A percentile compares a stretch with the other conserved stretches of the same genome.
These are phyloP conservation scores for Oryza glumipatula DNA, from an alignment of 176 grass and related monocot genomes.

Conservation along the genomic window DNA sequence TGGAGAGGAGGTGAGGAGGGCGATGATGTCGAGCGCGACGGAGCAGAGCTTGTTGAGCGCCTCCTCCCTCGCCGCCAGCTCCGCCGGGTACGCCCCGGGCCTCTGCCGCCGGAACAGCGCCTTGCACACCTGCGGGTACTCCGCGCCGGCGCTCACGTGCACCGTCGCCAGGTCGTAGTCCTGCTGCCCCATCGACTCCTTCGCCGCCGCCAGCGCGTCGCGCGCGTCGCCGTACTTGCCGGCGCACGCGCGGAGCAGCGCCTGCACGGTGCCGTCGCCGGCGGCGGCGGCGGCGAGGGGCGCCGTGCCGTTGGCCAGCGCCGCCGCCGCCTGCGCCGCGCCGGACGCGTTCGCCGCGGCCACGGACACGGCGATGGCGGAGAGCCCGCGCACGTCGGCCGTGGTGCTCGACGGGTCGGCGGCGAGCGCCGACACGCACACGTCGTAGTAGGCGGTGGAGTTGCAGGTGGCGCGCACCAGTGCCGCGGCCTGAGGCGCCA, in stretches of 20 bases:
- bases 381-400: conserved; percentile 76
- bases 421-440: conserved; percentile 68
- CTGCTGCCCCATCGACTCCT: conserved; percentile 47
- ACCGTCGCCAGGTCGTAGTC: conserved; percentile 80
- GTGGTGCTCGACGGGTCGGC: conserved; percentile 64
- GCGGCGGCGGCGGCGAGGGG: neutral
- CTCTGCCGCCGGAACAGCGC: conserved; percentile 62
- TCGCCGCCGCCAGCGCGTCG: conserved; percentile 55
- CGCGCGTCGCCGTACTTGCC: conserved; percentile 60
- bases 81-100: conserved; percentile 57
- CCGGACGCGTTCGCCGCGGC: conserved; percentile 65
- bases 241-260: conserved; percentile 61
- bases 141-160: conserved; percentile 75
- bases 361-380: conserved; percentile 56
- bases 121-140: conserved; percentile 78
- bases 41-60: conserved; percentile 68
- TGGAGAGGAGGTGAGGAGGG: conserved; percentile 37
- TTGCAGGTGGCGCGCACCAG: conserved; percentile 79
- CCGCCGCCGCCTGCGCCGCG: conserved; percentile 50
- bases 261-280: conserved; percentile 34
- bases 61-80: conserved; percentile 58
- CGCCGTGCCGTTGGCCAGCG: conserved; percentile 29
- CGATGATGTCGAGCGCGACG: conserved; percentile 78
- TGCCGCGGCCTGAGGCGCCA: conserved; percentile 5
- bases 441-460: conserved; percentile 72